Base-by-base conservation (phyloP, 108 stramenopile species). In the Skeletonema potamos region DNA sequence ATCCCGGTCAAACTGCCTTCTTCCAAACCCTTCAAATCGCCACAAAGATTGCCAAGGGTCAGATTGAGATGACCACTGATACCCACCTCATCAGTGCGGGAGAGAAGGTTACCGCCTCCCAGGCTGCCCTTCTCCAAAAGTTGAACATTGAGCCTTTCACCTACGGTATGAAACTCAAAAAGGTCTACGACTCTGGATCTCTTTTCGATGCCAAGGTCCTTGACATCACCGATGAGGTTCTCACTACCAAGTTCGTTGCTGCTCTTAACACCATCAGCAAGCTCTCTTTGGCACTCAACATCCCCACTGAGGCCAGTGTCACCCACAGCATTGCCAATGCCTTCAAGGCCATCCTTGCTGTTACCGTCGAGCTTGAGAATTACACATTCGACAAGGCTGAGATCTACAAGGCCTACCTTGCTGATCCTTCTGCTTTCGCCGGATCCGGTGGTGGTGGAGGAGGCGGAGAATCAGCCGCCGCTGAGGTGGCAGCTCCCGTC, bases 11-110 rank as follows among this genome's bases (percentile, higher is more conserved):
- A 84, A 99, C 99, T 60, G 92, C 96, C 29, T 99, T 98, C 79
- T 99, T 99, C 97, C 99, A 99, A 73, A 97, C 97, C 70, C 87
- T 98, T 55, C 96, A 98, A 77, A 98, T 99, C 77, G 90, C 97
- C 63, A 99, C 99, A 85, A 99, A 99, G 93, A 99, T 95, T 90
- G 85, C 92, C 68, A 85, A 80, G 58, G 94, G 94, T 57, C 94
- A 92, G 80, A 99, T 99, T 85, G 99, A 99, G 87, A 99, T 99
- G 85, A 95, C 94, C 57, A 92, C 89, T 76, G 93, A 94, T 72
- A 94, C 97, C 20, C 79, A 95, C 57, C 91, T 99, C 62, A 95
- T 99, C 65, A 68, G 79, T 34, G 83, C 74, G 36, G 98, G 98
- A 44, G 97, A 97, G n/a, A 92, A 89, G 81, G 99, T 99, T 34